These are phyloP conservation scores for Paecilomyces sp. DNA, from an alignment of 2,329 filamentous ascomycete genomes.

Conservation along the genomic window DNA sequence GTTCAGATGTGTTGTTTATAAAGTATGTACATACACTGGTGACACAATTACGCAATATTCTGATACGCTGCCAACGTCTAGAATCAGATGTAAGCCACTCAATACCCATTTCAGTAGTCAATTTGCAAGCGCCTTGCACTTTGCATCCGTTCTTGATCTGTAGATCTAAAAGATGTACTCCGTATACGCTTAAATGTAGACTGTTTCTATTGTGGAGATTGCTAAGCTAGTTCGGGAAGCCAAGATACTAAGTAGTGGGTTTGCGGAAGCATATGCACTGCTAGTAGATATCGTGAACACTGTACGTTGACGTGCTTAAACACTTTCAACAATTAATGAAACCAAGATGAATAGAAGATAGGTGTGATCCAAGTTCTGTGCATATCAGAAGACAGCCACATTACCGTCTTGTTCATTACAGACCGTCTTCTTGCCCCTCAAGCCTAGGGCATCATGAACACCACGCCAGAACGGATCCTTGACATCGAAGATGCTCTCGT, in stretches of 20 bases:
- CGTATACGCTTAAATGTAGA: neutral
- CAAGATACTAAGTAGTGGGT: neutral
- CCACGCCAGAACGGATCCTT: neutral
- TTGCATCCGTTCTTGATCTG: neutral
- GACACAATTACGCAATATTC: neutral
- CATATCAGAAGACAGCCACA: too few species aligned
- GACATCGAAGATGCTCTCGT: conserved; percentile 2
- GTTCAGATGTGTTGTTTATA: neutral
- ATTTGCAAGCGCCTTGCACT: neutral
- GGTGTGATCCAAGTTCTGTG: too few species aligned
- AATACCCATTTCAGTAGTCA: neutral
- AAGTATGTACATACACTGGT: neutral
- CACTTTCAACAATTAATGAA: too few species aligned
- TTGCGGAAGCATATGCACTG: too few species aligned
- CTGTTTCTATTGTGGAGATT: neutral
- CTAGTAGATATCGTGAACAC: too few species aligned
- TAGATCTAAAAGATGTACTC: neutral
- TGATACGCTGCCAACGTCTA: neutral
- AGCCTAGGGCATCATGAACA: neutral
- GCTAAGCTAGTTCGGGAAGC: neutral
- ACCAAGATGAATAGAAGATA: too few species aligned
- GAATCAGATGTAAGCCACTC: neutral
- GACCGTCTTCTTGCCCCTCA: neutral
- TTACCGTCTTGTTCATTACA: too few species aligned
- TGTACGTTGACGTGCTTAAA: too few species aligned